Evolutionary conservation across 2,329 filamentous ascomycete genomes (phyloP), one percentile per base, ranked within the genome.

Genomic region (Fusarium torreyae): DNA sequence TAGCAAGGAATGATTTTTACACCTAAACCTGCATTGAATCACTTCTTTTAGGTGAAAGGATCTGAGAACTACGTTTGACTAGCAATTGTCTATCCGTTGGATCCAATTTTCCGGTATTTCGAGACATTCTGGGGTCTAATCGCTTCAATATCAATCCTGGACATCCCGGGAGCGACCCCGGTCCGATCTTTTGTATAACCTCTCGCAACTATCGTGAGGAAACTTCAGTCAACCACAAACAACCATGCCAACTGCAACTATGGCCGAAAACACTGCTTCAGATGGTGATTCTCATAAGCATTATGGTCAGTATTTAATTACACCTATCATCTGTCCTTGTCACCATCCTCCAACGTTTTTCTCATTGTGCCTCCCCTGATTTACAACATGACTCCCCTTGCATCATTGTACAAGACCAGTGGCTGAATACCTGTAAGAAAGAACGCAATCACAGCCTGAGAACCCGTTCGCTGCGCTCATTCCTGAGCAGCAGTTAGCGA

Each of bases 381-480:
- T 44, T 33, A 46, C 43, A 22, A 17, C 40, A 28, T 38, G 28
- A 51, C 45, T 39, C 22, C 17, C 13, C 8, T 20, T 46, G 14
- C 43, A 40, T 39, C 59, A 44, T 39, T 33, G 18, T 34, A 44
- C 20, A 81, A 83, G 83, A 84, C 73, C 70, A 70, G 82, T 85
- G 78, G 79, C 88, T 91, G 86, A 91, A 89, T 87, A 87, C 85
- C 82, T 85, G 83, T 77, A 88, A 89, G 88, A 86, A 88, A 89
- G 87, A 86, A 85, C 79, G 71, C 83, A 80, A 69, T 83, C 87
- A 57, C 94, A 98, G 81, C 90, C 92, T 75, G 95, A 98, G 83
- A 99, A 98, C 82, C 95, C 94, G 31, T 98, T 94, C 79, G 89
- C 93, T 64, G 82, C 86, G 69, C 86, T 98, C 76, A 97, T 99